Evolutionary conservation across 176 grass and related monocot genomes (phyloP), one percentile per base, ranked within the genome.

Genomic region (Raddia distichophylla): DNA sequence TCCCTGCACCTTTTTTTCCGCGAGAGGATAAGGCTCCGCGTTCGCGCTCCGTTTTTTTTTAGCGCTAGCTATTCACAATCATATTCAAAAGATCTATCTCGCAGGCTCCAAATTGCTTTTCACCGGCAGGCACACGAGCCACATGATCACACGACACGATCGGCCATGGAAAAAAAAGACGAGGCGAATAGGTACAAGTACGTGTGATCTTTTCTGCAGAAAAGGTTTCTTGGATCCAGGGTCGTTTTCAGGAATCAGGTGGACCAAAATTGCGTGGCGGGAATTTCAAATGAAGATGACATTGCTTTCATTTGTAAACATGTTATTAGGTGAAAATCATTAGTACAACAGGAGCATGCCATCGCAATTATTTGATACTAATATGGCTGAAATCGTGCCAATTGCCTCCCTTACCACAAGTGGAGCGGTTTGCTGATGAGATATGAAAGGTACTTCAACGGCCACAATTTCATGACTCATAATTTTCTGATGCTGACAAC

Each of bases 221-320:
- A 87, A 60, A 76, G 56, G 34, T 4, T 13, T 43, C 5, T 42
- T 54, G 47, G 56, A 77, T 70, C 47, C 27, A 48, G 18, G 35
- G 85, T 77, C 72, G 10, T 15, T 82, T 76, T 64, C 85, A 76
- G 15, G 19, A 71, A 82, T 82, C 79, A 47, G 2, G 42, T 47
- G 85, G 79, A 3, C 47, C 64, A 68, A 56, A 87, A 46, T 51
- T 51, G 32, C 17, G 72, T 77, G 47, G 20, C 65, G 37, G 48
- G 48, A 5, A 87, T 77, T 22, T 64, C 14, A 2, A 3, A 47
- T 12, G 44, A 49, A 51, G 22, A 32, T 57, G 73, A 64, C 79
- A 43, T 57, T 49, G 44, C 20, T 52, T 10, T 71, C 4, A 5
- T 69, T 71, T 77, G 55, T 60, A 6, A 50, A 40, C 37, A 40